phyloP scores from a whole-genome alignment of 495 filamentous ascomycete genomes.

The Xylaria scruposa region DNA sequence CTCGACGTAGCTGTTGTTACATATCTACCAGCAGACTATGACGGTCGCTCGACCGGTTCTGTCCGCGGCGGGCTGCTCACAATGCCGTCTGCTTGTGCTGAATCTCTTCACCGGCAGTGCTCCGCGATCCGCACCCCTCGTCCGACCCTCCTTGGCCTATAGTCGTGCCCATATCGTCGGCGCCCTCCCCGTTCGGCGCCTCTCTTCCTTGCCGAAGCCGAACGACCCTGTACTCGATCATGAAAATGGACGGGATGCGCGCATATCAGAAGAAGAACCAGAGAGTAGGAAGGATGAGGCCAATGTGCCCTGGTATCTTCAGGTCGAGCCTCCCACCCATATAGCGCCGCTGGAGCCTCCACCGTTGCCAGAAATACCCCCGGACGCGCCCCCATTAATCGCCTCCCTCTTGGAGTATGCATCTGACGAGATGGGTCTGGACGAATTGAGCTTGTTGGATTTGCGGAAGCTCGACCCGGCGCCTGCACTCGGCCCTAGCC shows the following conservation, averaged over 20 bases:
- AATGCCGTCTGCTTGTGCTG: constrained; percentile 36
- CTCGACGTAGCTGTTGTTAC: no score
- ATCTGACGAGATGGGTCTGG: constrained; percentile 82
- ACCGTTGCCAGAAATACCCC: constrained; percentile 77
- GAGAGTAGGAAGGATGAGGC: constrained; percentile 12
- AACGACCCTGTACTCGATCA: constrained; percentile 15
- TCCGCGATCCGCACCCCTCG: constrained; percentile 24
- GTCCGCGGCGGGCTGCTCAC: constrained; percentile 37
- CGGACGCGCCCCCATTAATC: constrained; percentile 74
- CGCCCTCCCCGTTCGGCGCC: constrained; percentile 26
- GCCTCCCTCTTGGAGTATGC: constrained; percentile 75
- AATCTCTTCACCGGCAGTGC: constrained; percentile 35
- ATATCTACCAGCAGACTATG: no score
- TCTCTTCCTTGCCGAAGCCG: constrained; percentile 32
- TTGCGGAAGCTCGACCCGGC: constrained; percentile 84
- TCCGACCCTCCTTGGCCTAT: constrained; percentile 13
- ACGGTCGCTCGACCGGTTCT: constrained; percentile 22
- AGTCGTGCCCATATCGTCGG: constrained; percentile 15
- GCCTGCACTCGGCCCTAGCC: constrained; percentile 81
- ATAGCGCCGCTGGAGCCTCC: constrained; percentile 64
- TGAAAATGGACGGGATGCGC: neutral
- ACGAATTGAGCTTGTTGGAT: constrained; percentile 78
- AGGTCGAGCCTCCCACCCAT: constrained; percentile 65
- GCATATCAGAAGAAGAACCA: constrained; percentile 9
- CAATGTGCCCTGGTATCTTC: constrained; percentile 81